Base-by-base conservation (phyloP, 129 eudicot species). In the Lactuca saligna region DNA sequence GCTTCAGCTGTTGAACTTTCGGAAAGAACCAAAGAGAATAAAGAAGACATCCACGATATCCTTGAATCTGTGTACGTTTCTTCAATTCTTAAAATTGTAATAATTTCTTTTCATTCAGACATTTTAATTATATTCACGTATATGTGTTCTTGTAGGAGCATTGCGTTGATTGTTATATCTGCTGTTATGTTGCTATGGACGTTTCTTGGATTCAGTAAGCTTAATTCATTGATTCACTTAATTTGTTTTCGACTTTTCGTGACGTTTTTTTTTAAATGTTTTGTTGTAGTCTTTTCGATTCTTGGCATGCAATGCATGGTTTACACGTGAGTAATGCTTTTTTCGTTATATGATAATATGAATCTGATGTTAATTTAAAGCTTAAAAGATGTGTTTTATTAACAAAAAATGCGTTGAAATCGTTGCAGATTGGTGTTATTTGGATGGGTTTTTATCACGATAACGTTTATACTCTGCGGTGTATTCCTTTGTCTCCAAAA, bases 401-500 rank as follows among this genome's bases (percentile, higher is more conserved):
- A 37, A 60, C 6, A 11, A 31, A 0, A 17, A 20, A 33, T 17
- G 10, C 61, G 3, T 32, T 67, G 4, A 51, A 61, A 31, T 66
- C 63, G 61, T 58, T 86, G 84, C 92, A 93, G 98, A 66, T 81
- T 94, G 77, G 97, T 90, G 77, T 49, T 94, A 41, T 56, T 71
- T 17, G 97, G 97, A 72, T 89, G 99, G 99, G 71, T 89, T 72
- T 83, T 90, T 37, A 93, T 94, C 10, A 78, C 97, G 3, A 79
- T 88, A 59, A 90, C 99, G 3, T 87, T 94, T 72, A 65, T 90
- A n/a, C 68, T 94, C 72, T 89, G 99, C 58, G 97, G 99, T 31
- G 73, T 84, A 5, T 87, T 90, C 80, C 96, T 94, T 71, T 82
- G 89, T 57, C 97, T 94, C 71, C 97, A 94, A 86, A 90, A 94